Evolutionary conservation across 1,139 yeast genomes (phyloP).

Genomic region (Nadsonia commutata): DNA sequence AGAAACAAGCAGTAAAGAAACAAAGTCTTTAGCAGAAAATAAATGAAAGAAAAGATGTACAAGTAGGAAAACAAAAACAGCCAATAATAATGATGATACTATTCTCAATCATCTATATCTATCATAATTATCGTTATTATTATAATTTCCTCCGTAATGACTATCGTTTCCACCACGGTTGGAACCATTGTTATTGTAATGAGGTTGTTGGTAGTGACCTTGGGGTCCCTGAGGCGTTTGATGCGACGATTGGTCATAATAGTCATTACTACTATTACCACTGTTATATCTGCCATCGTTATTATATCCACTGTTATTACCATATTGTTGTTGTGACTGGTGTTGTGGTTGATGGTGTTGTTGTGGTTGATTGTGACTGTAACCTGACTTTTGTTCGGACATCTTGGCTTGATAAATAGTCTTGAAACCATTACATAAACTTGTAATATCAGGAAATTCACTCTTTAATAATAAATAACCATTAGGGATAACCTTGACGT

Average conservation of each 20-base stretch:
- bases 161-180: background rate
- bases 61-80: too few relatives aligned
- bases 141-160: background rate
- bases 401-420: conserved; percentile 21
- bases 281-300: background rate
- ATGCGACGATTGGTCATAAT: background rate
- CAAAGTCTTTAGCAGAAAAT: too few relatives aligned
- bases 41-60: too few relatives aligned
- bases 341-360: background rate
- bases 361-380: background rate
- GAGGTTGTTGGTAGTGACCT: background rate
- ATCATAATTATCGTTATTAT: background rate
- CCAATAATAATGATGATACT: too few relatives aligned
- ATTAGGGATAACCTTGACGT: conserved; percentile 73
- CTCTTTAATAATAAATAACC: conserved; percentile 73
- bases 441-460: conserved; percentile 73
- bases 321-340: conserved; percentile 1
- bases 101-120: too few relatives aligned
- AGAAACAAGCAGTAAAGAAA: too few relatives aligned
- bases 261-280: background rate
- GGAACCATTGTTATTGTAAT: background rate
- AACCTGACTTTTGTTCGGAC: conserved; percentile 1
- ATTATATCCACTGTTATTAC: background rate
- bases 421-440: conserved; percentile 90
- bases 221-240: background rate